phyloP scores from a whole-genome alignment of 306 rosid species.

The Amphicarpaea edgeworthii region DNA sequence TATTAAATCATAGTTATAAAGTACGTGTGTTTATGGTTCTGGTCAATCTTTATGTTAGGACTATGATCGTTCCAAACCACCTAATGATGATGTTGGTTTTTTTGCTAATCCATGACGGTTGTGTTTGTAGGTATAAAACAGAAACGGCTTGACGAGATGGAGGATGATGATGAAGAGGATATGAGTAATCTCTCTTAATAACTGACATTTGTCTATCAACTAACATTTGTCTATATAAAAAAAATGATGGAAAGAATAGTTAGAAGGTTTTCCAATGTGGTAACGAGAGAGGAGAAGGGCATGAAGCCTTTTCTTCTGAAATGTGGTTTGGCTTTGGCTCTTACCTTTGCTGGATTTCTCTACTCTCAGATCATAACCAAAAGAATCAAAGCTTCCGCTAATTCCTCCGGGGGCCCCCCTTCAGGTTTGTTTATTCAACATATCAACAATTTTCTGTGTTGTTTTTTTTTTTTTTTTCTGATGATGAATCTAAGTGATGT shows the following conservation, averaged over 20 bases:
- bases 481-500: constrained; percentile 29
- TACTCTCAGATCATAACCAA: constrained; percentile 60
- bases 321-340: constrained; percentile 79
- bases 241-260: constrained; percentile 34
- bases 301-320: constrained; percentile 69
- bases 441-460: neutral
- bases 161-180: constrained; percentile 61
- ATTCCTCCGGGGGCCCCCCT: constrained; percentile 50
- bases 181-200: no score
- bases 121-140: constrained; percentile 35
- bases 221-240: no score
- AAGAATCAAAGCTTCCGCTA: constrained; percentile 54
- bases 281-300: constrained; percentile 55
- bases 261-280: constrained; percentile 31
- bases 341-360: constrained; percentile 81
- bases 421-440: constrained; percentile 54
- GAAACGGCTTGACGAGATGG: constrained; percentile 53
- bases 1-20: neutral
- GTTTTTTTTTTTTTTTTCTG: neutral
- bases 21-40: neutral
- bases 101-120: constrained; percentile 13
- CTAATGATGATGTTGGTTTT: neutral
- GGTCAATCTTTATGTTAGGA: no score
- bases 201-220: no score
- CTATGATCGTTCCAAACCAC: neutral